Percentiles rank a stretch among this genome's conserved stretches.
phyloP scores from a whole-genome alignment of 2,329 filamentous ascomycete genomes.

The Fonsecaea pedrosoi region DNA sequence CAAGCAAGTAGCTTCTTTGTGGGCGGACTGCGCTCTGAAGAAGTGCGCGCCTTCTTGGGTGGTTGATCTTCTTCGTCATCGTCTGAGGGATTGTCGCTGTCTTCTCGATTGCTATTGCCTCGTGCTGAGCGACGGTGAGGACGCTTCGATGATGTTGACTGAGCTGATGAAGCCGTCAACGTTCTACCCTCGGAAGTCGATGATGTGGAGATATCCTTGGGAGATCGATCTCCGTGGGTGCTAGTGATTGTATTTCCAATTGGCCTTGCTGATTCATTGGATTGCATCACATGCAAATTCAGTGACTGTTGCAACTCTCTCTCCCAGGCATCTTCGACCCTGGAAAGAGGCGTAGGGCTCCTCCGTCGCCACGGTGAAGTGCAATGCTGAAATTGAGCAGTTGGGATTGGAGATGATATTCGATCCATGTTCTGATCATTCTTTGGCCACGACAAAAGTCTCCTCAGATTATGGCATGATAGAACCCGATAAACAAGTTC shows the following conservation, averaged over 20 bases:
- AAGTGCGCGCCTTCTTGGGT: slow-evolving; percentile 1
- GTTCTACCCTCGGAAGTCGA: not conserved
- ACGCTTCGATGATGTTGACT: slow-evolving; percentile 14
- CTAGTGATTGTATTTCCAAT: not conserved
- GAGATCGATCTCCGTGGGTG: slow-evolving; percentile 2
- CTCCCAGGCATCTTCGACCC: slow-evolving; percentile 11
- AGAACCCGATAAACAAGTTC: slow-evolving; percentile 7
- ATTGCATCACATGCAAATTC: not conserved
- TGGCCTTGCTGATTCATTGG: not conserved
- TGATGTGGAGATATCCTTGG: slow-evolving; percentile 2
- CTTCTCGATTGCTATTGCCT: slow-evolving; percentile 8
- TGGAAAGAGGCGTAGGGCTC: slow-evolving; percentile 1
- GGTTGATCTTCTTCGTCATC: slow-evolving; percentile 15
- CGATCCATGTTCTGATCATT: not conserved
- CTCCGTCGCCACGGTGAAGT: not conserved
- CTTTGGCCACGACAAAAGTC: slow-evolving; percentile 2
- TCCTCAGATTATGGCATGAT: slow-evolving; percentile 11
- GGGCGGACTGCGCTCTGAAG: not conserved
- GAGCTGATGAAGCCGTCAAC: slow-evolving; percentile 6
- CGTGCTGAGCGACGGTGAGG: slow-evolving; percentile 5
- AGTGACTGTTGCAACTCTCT: slow-evolving; percentile 8
- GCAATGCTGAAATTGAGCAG: not conserved
- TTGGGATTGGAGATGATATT: not conserved
- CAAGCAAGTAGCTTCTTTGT: slow-evolving; percentile 14
- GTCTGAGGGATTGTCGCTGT: slow-evolving; percentile 9